phyloP scores from a whole-genome alignment of 2,329 filamentous ascomycete genomes.

The Fusarium sp. region DNA sequence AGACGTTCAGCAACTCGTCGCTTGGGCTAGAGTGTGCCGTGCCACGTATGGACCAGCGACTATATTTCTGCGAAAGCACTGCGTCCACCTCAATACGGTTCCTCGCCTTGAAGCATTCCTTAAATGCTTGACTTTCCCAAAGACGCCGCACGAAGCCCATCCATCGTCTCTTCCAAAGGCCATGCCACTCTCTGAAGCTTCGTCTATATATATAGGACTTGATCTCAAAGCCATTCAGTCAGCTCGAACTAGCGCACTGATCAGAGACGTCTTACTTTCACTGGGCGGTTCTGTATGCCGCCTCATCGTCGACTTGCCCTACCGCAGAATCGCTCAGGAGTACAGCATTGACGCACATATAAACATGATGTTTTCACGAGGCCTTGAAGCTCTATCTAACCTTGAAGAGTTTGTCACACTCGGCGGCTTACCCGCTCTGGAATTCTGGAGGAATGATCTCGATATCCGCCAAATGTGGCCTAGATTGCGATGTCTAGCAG shows the following conservation, averaged over 20 bases:
- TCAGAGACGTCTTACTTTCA: constrained; percentile 12
- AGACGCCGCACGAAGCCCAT: background rate
- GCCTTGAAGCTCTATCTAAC: constrained; percentile 9
- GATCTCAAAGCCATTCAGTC: constrained; percentile 2
- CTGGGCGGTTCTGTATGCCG: constrained; percentile 20
- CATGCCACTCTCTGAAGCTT: background rate
- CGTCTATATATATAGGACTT: constrained; percentile 26
- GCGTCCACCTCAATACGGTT: constrained; percentile 12
- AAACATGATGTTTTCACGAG: background rate
- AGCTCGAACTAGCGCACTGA: background rate
- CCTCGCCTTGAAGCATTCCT: constrained; percentile 11
- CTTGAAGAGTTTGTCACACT: constrained; percentile 29
- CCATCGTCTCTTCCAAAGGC: constrained; percentile 4
- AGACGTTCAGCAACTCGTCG: constrained; percentile 20
- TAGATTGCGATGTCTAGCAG: constrained; percentile 18
- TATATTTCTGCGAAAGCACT: constrained; percentile 21
- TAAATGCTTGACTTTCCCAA: background rate
- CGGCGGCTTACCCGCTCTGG: constrained; percentile 15
- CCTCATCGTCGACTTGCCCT: constrained; percentile 26
- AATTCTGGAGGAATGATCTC: constrained; percentile 21
- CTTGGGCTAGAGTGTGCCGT: constrained; percentile 26
- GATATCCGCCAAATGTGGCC: constrained; percentile 20
- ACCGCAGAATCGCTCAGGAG: constrained; percentile 10
- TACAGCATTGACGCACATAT: constrained; percentile 7
- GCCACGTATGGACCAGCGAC: constrained; percentile 17